These are phyloP conservation scores for Pulveroboletus sp. DNA, from an alignment of 768 basidiomycete genomes.

Conservation along the genomic window DNA sequence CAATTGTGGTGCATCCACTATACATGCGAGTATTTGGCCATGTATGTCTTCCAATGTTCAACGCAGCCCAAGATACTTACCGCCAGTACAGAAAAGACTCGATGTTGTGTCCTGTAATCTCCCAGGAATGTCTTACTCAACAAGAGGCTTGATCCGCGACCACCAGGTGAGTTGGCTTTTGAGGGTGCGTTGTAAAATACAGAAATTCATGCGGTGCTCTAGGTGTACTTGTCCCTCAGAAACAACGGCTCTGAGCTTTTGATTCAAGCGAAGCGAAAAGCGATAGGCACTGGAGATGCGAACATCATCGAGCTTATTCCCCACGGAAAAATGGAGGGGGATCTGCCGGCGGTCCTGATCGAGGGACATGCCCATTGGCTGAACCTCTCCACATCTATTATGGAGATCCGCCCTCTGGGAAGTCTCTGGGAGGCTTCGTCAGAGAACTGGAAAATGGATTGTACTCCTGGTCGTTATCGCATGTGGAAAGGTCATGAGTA, in stretches of 20 bases:
- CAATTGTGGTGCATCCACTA: background rate
- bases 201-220: too few species aligned
- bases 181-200: background rate
- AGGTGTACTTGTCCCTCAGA: conserved; percentile 20
- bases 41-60: background rate
- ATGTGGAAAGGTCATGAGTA: too few species aligned
- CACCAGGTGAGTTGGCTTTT: conserved; percentile 12
- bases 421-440: too few species aligned
- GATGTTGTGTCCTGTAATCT: background rate
- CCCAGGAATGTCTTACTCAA: conserved; percentile 20
- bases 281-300: background rate
- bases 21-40: too few species aligned
- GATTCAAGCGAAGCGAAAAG: background rate
- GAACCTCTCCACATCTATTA: background rate
- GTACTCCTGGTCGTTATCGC: too few species aligned
- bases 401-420: too few species aligned
- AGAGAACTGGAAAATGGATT: too few species aligned
- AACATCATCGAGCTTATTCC: background rate
- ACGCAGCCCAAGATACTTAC: too few species aligned
- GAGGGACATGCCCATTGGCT: background rate
- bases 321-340: background rate
- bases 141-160: conserved; percentile 10
- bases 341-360: background rate
- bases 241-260: too few species aligned
- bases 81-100: too few species aligned